Percentiles rank a stretch among this genome's conserved stretches.
These are phyloP conservation scores for Chenopodium berlandieri DNA, from an alignment of 148 eudicot species.

Conservation along the genomic window DNA sequence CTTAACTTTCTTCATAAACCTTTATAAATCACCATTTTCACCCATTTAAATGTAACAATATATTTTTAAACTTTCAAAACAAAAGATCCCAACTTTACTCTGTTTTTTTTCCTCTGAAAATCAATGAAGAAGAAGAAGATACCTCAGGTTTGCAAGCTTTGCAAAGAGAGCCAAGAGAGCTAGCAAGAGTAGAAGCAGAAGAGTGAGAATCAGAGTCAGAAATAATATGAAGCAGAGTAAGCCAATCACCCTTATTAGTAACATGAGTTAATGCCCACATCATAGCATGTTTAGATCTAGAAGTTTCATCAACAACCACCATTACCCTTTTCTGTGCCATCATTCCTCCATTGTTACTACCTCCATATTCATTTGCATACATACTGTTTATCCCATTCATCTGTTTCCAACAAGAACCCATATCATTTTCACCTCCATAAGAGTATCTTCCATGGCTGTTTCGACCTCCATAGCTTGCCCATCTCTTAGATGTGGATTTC, in stretches of 20 bases:
- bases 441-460: constrained; percentile 11
- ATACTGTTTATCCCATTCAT: constrained; percentile 46
- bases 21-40: neutral
- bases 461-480: constrained; percentile 32
- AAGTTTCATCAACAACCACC: constrained; percentile 80
- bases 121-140: neutral
- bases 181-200: constrained; percentile 50
- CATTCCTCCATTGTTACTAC: constrained; percentile 15
- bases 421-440: constrained; percentile 21
- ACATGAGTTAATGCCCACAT: constrained; percentile 96
- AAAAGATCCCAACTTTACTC: constrained; percentile 19
- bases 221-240: constrained; percentile 70
- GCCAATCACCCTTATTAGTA: constrained; percentile 72
- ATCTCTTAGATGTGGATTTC: constrained; percentile 64
- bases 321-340: constrained; percentile 70
- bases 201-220: constrained; percentile 33
- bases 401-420: constrained; percentile 42
- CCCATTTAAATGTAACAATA: neutral
- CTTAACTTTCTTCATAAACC: neutral
- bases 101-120: neutral
- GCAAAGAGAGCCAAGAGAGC: constrained; percentile 80
- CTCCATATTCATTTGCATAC: constrained; percentile 22
- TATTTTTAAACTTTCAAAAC: neutral
- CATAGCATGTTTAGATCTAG: constrained; percentile 87
- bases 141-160: constrained; percentile 95